Evolutionary conservation across 192 early-diverging fungal genomes (phyloP), one percentile per base, ranked within the genome.

Genomic region (Phycomyces nitens): DNA sequence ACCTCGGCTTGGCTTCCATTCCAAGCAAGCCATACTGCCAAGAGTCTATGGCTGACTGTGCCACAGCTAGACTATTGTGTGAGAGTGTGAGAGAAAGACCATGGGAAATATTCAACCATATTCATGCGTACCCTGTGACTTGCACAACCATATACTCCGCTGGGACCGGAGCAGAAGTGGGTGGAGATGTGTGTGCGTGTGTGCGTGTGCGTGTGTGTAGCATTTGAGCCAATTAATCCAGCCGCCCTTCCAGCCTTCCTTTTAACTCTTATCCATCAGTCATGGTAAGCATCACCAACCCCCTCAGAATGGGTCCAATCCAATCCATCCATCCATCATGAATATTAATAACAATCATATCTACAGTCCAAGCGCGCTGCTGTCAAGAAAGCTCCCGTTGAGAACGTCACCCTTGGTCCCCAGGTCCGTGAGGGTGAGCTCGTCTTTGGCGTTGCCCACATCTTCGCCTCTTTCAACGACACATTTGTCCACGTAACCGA

Each of bases 401-500:
- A 96, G 84, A 89, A 88, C 78, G 90, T 98, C 75, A 86, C 89
- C 63, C 88, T 97, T 69, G 97, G 97, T 66, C 97, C 97, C 68
- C 89, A 97, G 83, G 93, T 94, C 76, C 91, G 92, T 72, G 93
- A 93, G 75, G 96, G 94, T 71, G 96, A 99, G 85, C 83, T 91
- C 70, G 97, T 99, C 64, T 99, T 97, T 72, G 96, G 95, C 75
- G 97, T 99, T 84, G 94, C 94, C 66, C 97, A 97, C 87, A 98
- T 99, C 83, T 98, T 90, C 79, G 96, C 97, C 71, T 92, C 89
- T 53, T 96, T 92, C 87, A 99, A 99, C 86, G 97, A 99, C 81
- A 98, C 96, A 71, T 99, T 99, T 73, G 94, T 98, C 70, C 97
- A 99, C 82, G 88, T 99, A 76, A 99, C 97, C 67, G 97, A 99